Percentiles rank a stretch among this genome's conserved stretches.
Evolutionary conservation across 208 protist genomes (phyloP).

Genomic region (Leishmania arabica): DNA sequence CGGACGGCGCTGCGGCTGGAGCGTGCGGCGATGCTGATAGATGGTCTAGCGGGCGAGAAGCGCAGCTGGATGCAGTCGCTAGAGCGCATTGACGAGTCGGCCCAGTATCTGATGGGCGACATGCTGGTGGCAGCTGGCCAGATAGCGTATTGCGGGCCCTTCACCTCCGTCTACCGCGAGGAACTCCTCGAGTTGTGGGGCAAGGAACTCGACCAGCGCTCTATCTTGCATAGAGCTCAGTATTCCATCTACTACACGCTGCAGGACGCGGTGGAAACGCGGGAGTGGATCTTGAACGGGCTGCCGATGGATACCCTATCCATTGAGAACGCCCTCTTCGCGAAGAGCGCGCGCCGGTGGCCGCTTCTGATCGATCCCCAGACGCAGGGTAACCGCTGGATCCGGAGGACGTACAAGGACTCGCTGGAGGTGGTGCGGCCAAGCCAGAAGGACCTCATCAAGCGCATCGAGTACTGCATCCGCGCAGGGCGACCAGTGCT

Average conservation of each 20-base stretch:
- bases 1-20: constrained; percentile 95
- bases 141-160: constrained; percentile 97
- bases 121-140: constrained; percentile 95
- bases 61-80: constrained; percentile 92
- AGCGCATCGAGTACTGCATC: constrained; percentile 96
- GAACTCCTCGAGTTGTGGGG: constrained; percentile 89
- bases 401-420: constrained; percentile 95
- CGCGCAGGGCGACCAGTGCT: constrained; percentile 94
- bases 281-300: constrained; percentile 95
- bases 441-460: constrained; percentile 95
- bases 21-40: constrained; percentile 96
- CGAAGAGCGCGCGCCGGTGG: constrained; percentile 95
- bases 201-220: constrained; percentile 61
- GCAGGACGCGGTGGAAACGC: constrained; percentile 95
- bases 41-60: constrained; percentile 97
- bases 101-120: constrained; percentile 95
- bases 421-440: constrained; percentile 96
- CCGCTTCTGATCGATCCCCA: constrained; percentile 99
- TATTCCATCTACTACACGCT: constrained; percentile 92
- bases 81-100: constrained; percentile 82
- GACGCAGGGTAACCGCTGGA: constrained; percentile 98
- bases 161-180: constrained; percentile 94
- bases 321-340: constrained; percentile 98
- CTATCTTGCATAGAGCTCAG: constrained; percentile 85
- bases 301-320: constrained; percentile 97